Evolutionary conservation across 441 rosid genomes (phyloP), one percentile per base, ranked within the genome.

Genomic region (Adansonia grandidieri): DNA sequence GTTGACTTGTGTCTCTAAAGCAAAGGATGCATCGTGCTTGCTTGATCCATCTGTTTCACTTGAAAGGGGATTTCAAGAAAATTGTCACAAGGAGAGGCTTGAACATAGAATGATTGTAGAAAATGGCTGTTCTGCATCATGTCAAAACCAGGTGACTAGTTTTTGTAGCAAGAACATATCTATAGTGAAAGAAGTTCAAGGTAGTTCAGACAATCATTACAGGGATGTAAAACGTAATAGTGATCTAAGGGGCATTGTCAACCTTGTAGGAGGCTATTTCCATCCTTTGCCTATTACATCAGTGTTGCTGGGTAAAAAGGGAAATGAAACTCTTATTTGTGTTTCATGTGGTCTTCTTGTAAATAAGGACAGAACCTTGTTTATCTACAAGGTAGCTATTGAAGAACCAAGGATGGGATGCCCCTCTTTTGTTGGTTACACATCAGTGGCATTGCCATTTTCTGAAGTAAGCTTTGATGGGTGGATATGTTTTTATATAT

Each of bases 371-470:
- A 85, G 87, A 80, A 91, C 88, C 78, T 75, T 96, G 67, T 90
- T 91, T 80, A 70, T 92, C 80, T 94, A 96, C 85, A 93, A 86
- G 84, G 44, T 93, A 70, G 82, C 83, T 77, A 77, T 81, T 80
- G 84, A 88, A 80, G 89, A 83, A 75, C 86, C 87, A 77, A 83
- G 73, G 63, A 80, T 53, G 80, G 98, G 97, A 81, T 78, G 86
- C 79, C 98, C 99, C 79, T 89, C 87, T 61, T 83, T 88, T 80
- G 76, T 92, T 82, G 98, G 98, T 81, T 84, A 91, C 80, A 87
- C 96, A 20, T 75, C 87, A 64, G 81, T 85, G 65, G 78, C 70
- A 53, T 80, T 91, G 71, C 93, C 97, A 62, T 79, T 73, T 83
- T 71, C 82, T 70, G 82, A 84, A 73, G 85, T 85, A 78, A 80